phyloP scores from a whole-genome alignment of 768 basidiomycete species.

The Russula emetica region DNA sequence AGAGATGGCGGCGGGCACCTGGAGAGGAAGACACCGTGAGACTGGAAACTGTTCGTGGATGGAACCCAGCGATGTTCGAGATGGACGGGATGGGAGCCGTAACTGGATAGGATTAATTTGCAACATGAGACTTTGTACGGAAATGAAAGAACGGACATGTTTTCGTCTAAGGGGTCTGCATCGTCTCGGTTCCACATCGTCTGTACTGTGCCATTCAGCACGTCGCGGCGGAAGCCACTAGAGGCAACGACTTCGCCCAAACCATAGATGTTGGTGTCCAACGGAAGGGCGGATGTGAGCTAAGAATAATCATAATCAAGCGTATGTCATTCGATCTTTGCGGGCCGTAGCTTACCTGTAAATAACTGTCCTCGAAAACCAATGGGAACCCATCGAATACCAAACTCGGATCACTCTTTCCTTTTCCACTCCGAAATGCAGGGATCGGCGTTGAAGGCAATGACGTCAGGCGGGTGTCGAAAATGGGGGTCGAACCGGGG shows the following conservation, averaged over 20 bases:
- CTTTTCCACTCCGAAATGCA: constrained; percentile 41
- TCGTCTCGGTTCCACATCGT: constrained; percentile 64
- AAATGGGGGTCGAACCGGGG: constrained; percentile 52
- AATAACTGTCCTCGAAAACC: constrained; percentile 76
- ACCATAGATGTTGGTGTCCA: constrained; percentile 70
- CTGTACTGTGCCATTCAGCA: constrained; percentile 56
- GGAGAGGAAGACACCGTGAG: constrained; percentile 75
- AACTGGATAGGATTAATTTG: constrained; percentile 37
- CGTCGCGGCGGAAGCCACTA: constrained; percentile 62
- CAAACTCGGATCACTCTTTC: constrained; percentile 45
- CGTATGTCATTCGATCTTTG: neutral
- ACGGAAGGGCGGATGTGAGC: constrained; percentile 63
- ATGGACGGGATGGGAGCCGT: constrained; percentile 71
- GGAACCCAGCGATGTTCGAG: constrained; percentile 66
- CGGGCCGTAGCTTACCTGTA: constrained; percentile 62
- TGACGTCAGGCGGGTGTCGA: constrained; percentile 64
- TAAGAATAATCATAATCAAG: constrained; percentile 28
- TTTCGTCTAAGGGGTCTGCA: constrained; percentile 61
- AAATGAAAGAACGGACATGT: constrained; percentile 44
- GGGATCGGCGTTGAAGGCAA: constrained; percentile 57
- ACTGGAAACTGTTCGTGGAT: constrained; percentile 46
- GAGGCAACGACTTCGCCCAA: constrained; percentile 68
- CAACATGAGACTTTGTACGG: constrained; percentile 2
- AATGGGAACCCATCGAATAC: constrained; percentile 61
- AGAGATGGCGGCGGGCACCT: constrained; percentile 39